Evolutionary conservation across 768 basidiomycete species (phyloP), one percentile per base, ranked within the genome.

Genomic region (Termitomyces bulborhizus): DNA sequence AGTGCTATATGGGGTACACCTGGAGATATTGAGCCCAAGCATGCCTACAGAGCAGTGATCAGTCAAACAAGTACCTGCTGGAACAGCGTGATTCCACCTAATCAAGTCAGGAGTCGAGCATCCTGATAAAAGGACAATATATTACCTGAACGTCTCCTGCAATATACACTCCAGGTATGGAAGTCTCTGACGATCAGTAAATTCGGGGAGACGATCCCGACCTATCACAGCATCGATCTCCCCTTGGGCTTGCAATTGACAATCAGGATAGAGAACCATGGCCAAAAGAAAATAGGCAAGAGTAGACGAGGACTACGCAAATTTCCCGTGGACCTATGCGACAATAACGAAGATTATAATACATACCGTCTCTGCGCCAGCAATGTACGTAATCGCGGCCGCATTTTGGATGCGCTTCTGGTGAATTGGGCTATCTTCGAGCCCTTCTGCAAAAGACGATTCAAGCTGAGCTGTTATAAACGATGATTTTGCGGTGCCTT

Each of bases 201-300:
- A 67, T 3, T 62, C 63, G 0, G 76, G 78, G 13, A 77, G 45
- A 4, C 29, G 29, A n/a, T 29, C 45, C n/a, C 27, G 27, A 60
- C 6, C 75, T 61, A 37, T 62, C 63, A 76, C 66, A 2, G 50
- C 37, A 52, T 78, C 76, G 15, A 79, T 66, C 57, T 78, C 76
- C 1, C 59, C 64, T 51, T 75, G 77, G 0, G 73, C 76, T 37
- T 58, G 67, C 5, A 46, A 52, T 51, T 71, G 72, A 4, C 67
- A 61, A 6, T 70, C 66, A 0, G 76, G 76, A 56, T 73, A 59
- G 8, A 67, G 54, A 6, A 70, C 64, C 72, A 78, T 73, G 3
- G 71, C 70, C 9, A 76, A 62, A 42, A 76, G 54, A 57, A 77
- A 73, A 3, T 66, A 59, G 6, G 52, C 48, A 1, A 73, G 53